Percentiles rank a stretch among this genome's conserved stretches.
Evolutionary conservation across 75 land plant genomes (phyloP).

Genomic region (Adiantum capillusveneris): DNA sequence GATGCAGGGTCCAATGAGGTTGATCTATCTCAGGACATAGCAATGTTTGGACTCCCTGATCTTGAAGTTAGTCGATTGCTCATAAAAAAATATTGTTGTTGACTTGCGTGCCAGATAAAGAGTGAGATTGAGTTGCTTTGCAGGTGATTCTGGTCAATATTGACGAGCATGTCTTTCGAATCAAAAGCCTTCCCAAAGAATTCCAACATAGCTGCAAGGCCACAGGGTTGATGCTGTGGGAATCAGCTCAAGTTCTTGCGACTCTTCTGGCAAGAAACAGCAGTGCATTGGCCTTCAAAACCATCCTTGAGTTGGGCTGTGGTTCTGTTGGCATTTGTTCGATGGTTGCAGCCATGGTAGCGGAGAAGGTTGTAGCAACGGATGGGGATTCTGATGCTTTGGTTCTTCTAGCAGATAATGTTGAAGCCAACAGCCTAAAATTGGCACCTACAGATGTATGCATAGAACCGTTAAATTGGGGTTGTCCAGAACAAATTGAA

Average conservation of each 20-base stretch:
- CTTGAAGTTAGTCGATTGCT: slow-evolving; percentile 47
- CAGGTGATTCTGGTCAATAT: slow-evolving; percentile 45
- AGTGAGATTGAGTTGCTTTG: neutral
- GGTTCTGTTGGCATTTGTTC: slow-evolving; percentile 87
- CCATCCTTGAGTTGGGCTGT: slow-evolving; percentile 81
- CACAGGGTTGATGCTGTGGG: slow-evolving; percentile 96
- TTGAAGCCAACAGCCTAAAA: slow-evolving; percentile 42
- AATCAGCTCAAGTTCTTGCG: slow-evolving; percentile 77
- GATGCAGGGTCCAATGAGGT: slow-evolving; percentile 22
- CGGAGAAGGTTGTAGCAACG: slow-evolving; percentile 66
- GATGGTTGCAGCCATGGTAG: slow-evolving; percentile 50
- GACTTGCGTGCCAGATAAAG: no score
- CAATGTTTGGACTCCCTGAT: slow-evolving; percentile 44
- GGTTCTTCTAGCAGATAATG: slow-evolving; percentile 48
- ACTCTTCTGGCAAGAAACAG: slow-evolving; percentile 52
- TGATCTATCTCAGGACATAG: slow-evolving; percentile 61
- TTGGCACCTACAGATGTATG: slow-evolving; percentile 23
- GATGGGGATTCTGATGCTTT: slow-evolving; percentile 74
- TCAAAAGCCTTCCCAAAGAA: slow-evolving; percentile 57
- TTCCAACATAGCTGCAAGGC: slow-evolving; percentile 84
- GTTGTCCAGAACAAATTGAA: slow-evolving; percentile 46
- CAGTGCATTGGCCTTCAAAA: slow-evolving; percentile 43
- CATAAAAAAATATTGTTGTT: no score
- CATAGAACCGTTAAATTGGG: slow-evolving; percentile 65
- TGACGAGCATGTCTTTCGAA: slow-evolving; percentile 26